Conservation (phyloP, 2,329 filamentous ascomycete genomes). For the Xylariaceae sp. region DNA sequence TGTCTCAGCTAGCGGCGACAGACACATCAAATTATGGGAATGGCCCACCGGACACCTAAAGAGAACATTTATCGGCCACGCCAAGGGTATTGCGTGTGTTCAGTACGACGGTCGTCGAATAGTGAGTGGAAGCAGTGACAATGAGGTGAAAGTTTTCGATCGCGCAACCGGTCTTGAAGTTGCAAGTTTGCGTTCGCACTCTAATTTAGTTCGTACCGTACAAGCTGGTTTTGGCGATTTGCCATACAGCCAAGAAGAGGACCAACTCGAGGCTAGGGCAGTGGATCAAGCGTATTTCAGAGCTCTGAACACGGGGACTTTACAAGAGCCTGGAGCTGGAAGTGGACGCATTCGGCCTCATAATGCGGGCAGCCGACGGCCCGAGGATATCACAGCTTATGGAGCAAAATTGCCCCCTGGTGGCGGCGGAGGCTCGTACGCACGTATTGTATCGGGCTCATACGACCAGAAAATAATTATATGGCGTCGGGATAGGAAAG, state of each 20-base stretch:
- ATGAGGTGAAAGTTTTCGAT: slow-evolving; percentile 94
- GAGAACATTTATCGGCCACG: slow-evolving; percentile 79
- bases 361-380: slow-evolving; percentile 70
- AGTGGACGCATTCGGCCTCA: slow-evolving; percentile 33
- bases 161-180: slow-evolving; percentile 81
- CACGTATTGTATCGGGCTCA: slow-evolving; percentile 92
- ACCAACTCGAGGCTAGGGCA: slow-evolving; percentile 66
- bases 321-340: slow-evolving; percentile 31
- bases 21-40: slow-evolving; percentile 92
- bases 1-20: slow-evolving; percentile 91
- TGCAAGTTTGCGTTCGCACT: slow-evolving; percentile 77
- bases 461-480: slow-evolving; percentile 96
- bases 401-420: slow-evolving; percentile 87
- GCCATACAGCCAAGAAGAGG: slow-evolving; percentile 71
- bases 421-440: slow-evolving; percentile 83
- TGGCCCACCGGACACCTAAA: slow-evolving; percentile 73
- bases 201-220: slow-evolving; percentile 83
- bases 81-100: slow-evolving; percentile 94
- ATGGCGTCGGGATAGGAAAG: slow-evolving; percentile 82
- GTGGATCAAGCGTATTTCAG: slow-evolving; percentile 71
- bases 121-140: slow-evolving; percentile 93
- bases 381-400: slow-evolving; percentile 71
- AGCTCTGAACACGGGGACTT: slow-evolving; percentile 48
- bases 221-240: slow-evolving; percentile 92
- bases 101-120: slow-evolving; percentile 93